Evolutionary conservation across 805 yeast genomes (phyloP).

Genomic region (Scheffersomyces ergatensis): DNA sequence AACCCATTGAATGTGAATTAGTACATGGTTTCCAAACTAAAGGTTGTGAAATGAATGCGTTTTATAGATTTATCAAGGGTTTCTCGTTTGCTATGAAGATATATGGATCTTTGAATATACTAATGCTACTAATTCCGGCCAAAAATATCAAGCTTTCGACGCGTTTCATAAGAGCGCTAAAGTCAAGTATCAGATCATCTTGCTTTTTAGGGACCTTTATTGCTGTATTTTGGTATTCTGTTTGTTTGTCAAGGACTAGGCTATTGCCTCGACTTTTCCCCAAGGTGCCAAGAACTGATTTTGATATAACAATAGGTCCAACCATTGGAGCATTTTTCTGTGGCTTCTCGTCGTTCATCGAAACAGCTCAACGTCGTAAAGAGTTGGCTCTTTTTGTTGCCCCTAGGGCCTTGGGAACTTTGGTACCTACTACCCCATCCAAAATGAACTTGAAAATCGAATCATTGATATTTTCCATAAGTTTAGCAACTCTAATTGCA

Average conservation of each 20-base stretch:
- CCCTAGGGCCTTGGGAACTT: constrained; percentile 35
- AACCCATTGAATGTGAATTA: constrained; percentile 38
- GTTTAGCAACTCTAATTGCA: constrained; percentile 37
- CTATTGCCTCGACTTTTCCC: constrained; percentile 40
- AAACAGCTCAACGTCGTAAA: constrained; percentile 38
- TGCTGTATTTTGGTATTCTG: constrained; percentile 45
- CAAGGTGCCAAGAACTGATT: constrained; percentile 23
- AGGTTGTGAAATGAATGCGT: constrained; percentile 46
- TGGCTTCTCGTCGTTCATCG: constrained; percentile 42
- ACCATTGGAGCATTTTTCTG: constrained; percentile 37
- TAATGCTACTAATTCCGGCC: constrained; percentile 24
- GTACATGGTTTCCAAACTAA: constrained; percentile 38
- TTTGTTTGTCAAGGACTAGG: constrained; percentile 41
- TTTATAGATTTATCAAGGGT: constrained; percentile 43
- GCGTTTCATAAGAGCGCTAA: constrained; percentile 18
- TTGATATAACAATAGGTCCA: constrained; percentile 41
- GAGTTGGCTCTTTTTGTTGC: constrained; percentile 49
- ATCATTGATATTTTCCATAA: constrained; percentile 27
- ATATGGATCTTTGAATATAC: constrained; percentile 40
- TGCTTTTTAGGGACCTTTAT: constrained; percentile 43
- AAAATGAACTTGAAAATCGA: constrained; percentile 24
- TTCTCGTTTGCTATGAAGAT: constrained; percentile 37
- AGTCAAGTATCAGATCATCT: constrained; percentile 37
- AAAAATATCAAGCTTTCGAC: constrained; percentile 11
- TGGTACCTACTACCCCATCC: constrained; percentile 25